Percentiles rank a stretch among this genome's conserved stretches.
phyloP scores from a whole-genome alignment of 2,329 filamentous ascomycete genomes.

The Talaromyces piceae region DNA sequence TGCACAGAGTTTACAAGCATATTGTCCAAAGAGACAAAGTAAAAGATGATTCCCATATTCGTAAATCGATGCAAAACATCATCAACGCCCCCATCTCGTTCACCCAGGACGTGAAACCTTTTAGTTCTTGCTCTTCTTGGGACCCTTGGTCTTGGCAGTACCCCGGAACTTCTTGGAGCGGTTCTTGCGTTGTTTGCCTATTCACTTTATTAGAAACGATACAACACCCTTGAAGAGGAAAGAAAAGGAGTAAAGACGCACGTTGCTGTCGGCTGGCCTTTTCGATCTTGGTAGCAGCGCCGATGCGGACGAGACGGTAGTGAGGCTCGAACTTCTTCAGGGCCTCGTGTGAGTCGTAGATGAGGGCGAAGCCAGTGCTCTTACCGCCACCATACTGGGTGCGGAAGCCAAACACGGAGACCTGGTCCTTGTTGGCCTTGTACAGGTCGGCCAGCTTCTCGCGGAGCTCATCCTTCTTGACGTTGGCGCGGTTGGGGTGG shows the following conservation, averaged over 20 bases:
- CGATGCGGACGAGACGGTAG: conserved; percentile 93
- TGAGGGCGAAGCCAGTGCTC: conserved; percentile 95
- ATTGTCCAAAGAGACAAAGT: conserved; percentile 1
- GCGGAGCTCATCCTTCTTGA: conserved; percentile 98
- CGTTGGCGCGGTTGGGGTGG: conserved; percentile 96
- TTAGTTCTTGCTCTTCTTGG: conserved; percentile 86
- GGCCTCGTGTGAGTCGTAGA: conserved; percentile 97
- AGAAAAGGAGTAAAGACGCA: conserved; percentile 51
- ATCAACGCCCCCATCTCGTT: conserved; percentile 8
- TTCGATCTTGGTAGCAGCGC: conserved; percentile 89
- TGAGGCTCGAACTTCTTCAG: conserved; percentile 99
- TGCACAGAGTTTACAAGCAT: conserved; percentile 2
- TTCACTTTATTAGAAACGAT: conserved; percentile 17
- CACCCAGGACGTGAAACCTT: conserved; percentile 19
- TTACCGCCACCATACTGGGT: conserved; percentile 99
- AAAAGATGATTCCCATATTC: conserved; percentile 2
- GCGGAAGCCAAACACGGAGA: conserved; percentile 96
- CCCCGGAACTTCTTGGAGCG: conserved; percentile 96
- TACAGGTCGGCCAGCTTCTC: conserved; percentile 90
- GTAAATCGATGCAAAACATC: conserved; percentile 1
- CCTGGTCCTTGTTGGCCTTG: conserved; percentile 96
- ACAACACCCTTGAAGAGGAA: neutral
- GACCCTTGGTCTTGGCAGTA: conserved; percentile 96
- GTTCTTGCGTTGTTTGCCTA: conserved; percentile 99
- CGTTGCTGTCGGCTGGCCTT: conserved; percentile 97